These are phyloP conservation scores for Sphaerobolus stellatus DNA, from an alignment of 1,284 basidiomycete genomes.

Conservation along the genomic window DNA sequence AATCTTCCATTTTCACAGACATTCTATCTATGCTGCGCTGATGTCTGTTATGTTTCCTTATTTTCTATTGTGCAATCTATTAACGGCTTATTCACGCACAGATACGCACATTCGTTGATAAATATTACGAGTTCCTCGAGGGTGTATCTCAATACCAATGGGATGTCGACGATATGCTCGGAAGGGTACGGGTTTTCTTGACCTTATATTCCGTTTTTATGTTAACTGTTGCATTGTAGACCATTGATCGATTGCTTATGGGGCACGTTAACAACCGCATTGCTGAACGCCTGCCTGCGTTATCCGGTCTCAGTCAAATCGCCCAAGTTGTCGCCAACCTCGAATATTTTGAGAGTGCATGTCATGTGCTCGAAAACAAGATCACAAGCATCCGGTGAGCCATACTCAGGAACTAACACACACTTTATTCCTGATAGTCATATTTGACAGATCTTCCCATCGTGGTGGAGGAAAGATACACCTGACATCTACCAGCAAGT, in stretches of 20 bases:
- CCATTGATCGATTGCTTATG: conserved; percentile 83
- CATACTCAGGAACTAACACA: background rate
- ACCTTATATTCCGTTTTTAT: too few species aligned
- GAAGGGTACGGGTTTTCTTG: conserved; percentile 57
- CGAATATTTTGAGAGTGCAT: conserved; percentile 89
- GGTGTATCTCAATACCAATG: conserved; percentile 90
- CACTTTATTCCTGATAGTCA: background rate
- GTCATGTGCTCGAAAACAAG: conserved; percentile 83
- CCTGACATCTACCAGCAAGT: conserved; percentile 66
- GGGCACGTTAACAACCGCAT: conserved; percentile 82
- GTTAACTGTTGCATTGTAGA: conserved; percentile 62
- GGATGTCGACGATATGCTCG: conserved; percentile 89
- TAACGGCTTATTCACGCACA: conserved; percentile 27
- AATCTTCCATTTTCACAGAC: conserved; percentile 93
- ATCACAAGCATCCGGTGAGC: conserved; percentile 75
- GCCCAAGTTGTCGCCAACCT: conserved; percentile 93
- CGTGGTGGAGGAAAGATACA: conserved; percentile 79
- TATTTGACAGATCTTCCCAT: conserved; percentile 63
- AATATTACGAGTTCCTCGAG: conserved; percentile 96
- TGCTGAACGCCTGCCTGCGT: conserved; percentile 65
- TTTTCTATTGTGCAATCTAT: background rate
- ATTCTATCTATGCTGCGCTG: conserved; percentile 93
- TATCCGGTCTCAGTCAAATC: conserved; percentile 87
- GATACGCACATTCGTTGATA: conserved; percentile 91
- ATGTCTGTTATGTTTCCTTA: conserved; percentile 48